Base-by-base conservation (phyloP, 2,329 filamentous ascomycete species). In the Neospermospora avenae region DNA sequence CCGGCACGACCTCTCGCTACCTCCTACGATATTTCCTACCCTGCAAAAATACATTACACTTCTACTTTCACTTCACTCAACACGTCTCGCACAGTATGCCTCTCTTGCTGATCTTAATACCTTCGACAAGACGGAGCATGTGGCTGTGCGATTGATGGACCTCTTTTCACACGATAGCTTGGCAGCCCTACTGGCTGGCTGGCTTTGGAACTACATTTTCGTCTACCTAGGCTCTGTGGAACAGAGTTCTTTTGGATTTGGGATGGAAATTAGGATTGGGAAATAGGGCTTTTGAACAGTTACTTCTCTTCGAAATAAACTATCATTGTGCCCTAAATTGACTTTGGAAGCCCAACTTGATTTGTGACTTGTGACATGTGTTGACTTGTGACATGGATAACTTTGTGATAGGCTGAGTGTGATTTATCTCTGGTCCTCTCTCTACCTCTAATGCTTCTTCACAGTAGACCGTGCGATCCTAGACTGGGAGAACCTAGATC, bases 141-240 rank as follows among this genome's bases (percentile, higher is more conserved):
- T 11, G 8, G n/a, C 11, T 4, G 4, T 37, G 48, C 31, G 18
- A 37, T 22, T 4, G 22, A 13, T 22, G 48, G 10, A 22, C 28
- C 20, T 11, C 25, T 37, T 37, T 37, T 22, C 13, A 51, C 48
- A 51, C 7, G 11, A 51, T 35, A 51, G 48, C 48, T 37, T 8
- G 31, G 20, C 10, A 31, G 10, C 22, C 48, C 35, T 13, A 16
- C 16, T 22, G 16, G 18, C 13, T 13, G 45, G 41, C 44, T 28
- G 44, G 34, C 55, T 49, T 41, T 57, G 31, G 35, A 51, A 57
- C 45, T 45, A 46, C 55, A 51, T n/a, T 41, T 57, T 51, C 31
- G 34, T 57, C 31, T 57, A 57, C 31, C 44, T 51, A 51, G 55
- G 55, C 55, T 57, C 35, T 41, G 28, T n/a, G 24, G 24, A 25